Conservation (phyloP, 192 early-diverging fungal species). For the Dimargaris cristalligena region DNA sequence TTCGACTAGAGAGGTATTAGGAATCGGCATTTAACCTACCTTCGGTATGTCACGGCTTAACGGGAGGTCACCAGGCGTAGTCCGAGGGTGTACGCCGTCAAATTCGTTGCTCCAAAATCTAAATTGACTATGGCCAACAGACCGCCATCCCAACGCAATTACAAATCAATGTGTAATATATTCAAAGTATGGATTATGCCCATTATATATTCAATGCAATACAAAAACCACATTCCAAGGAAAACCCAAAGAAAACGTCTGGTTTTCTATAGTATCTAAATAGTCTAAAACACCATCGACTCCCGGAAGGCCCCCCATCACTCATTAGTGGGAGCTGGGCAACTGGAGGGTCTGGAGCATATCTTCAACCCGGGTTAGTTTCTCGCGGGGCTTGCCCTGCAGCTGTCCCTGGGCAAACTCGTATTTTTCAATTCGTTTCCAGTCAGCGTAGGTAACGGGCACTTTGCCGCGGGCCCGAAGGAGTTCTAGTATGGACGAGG, state of each 20-base stretch:
- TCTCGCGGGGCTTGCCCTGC: constrained; percentile 70
- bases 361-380: constrained; percentile 39
- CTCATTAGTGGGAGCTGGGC: neutral
- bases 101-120: too few species aligned
- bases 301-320: neutral
- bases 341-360: constrained; percentile 31
- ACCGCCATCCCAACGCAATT: too few species aligned
- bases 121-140: too few species aligned
- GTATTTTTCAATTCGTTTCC: constrained; percentile 62
- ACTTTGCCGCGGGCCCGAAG: constrained; percentile 7
- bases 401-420: constrained; percentile 47
- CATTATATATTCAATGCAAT: neutral
- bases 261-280: neutral
- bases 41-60: too few species aligned
- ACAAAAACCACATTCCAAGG: neutral
- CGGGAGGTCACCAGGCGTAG: too few species aligned
- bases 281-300: neutral
- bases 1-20: too few species aligned
- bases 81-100: too few species aligned
- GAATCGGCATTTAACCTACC: too few species aligned
- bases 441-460: constrained; percentile 46
- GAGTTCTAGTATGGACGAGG: constrained; percentile 4
- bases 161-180: neutral
- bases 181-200: neutral
- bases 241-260: neutral